Evolutionary conservation across 1,139 yeast genomes (phyloP).

Genomic region (Dujonia santamariae): DNA sequence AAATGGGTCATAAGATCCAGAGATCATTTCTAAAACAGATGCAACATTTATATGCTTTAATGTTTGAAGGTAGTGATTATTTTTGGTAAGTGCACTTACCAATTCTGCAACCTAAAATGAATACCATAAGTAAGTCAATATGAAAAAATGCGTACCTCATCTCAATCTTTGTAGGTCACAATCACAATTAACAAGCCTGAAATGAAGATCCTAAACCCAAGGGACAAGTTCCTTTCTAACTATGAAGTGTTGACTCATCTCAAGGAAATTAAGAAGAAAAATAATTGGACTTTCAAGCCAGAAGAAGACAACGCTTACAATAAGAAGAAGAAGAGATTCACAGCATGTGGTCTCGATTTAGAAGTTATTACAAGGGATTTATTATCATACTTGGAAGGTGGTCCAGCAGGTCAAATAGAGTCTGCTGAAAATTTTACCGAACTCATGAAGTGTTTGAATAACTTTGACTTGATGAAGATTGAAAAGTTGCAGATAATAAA

Average conservation of each 20-base stretch:
- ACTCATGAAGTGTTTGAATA: conserved; percentile 51
- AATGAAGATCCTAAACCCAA: conserved; percentile 41
- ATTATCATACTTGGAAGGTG: conserved; percentile 44
- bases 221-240: conserved; percentile 69
- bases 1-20: conserved; percentile 33
- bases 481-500: conserved; percentile 85
- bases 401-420: conserved; percentile 42
- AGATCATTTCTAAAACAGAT: too few relatives aligned
- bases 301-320: conserved; percentile 34
- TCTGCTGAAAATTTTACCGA: conserved; percentile 47
- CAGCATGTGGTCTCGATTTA: conserved; percentile 45
- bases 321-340: conserved; percentile 39
- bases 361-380: conserved; percentile 72
- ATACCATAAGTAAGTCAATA: too few relatives aligned
- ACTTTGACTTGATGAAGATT: conserved; percentile 66
- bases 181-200: neutral
- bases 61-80: too few relatives aligned
- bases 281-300: conserved; percentile 44
- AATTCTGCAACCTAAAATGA: too few relatives aligned
- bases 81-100: too few relatives aligned
- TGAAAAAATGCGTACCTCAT: too few relatives aligned
- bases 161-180: too few relatives aligned
- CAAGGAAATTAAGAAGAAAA: conserved; percentile 44
- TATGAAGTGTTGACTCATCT: conserved; percentile 68
- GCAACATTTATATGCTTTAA: too few relatives aligned